Conservation (phyloP, 345 rosid species). For the Syzygium aromaticum region DNA sequence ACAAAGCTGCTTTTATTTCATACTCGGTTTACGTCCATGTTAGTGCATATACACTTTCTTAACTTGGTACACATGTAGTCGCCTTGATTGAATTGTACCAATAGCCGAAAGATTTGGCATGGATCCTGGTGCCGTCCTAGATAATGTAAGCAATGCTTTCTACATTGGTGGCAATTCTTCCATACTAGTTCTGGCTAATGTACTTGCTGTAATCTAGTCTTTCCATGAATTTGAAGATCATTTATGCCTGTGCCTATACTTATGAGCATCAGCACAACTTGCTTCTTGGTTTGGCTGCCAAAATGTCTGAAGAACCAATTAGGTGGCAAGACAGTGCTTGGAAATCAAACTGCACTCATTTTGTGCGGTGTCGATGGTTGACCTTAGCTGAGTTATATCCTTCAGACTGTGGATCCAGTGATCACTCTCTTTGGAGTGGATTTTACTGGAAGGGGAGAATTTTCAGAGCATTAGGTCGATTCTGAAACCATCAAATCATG, state of each 20-base stretch:
- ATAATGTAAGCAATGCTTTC: background rate
- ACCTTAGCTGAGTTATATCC: background rate
- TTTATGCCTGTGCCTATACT: background rate
- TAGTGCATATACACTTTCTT: background rate
- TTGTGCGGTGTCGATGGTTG: background rate
- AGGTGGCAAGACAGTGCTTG: background rate
- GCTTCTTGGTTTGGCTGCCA: background rate
- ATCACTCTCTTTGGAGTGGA: constrained; percentile 87
- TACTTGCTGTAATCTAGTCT: background rate
- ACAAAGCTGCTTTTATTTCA: background rate
- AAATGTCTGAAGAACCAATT: background rate
- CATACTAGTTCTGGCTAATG: background rate
- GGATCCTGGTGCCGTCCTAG: background rate
- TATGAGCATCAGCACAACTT: background rate
- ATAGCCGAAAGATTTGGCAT: background rate
- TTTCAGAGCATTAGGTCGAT: background rate
- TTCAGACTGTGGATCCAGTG: constrained; percentile 74
- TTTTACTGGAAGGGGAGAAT: constrained; percentile 87
- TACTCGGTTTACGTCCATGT: fast-evolving
- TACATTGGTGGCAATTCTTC: background rate
- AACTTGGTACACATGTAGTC: background rate
- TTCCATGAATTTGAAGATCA: background rate
- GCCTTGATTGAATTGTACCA: background rate
- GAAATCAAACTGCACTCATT: background rate
- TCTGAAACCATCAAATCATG: background rate